A percentile compares a stretch with the other conserved stretches of the same genome.
phyloP scores from a whole-genome alignment of 1,139 yeast genomes.

The Taphrina communis region DNA sequence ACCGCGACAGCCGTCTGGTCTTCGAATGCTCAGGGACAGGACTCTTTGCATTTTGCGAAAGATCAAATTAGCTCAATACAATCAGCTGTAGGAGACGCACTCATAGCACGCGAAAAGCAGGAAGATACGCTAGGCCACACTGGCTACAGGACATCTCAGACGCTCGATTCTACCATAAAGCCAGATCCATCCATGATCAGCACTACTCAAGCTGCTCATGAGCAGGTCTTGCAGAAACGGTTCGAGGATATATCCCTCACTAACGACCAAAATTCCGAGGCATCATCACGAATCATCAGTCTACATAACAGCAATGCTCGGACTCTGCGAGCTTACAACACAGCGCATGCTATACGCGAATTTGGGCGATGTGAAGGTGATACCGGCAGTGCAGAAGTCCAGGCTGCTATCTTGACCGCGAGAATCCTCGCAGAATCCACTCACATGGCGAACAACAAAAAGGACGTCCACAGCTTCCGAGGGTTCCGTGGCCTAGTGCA shows the following conservation, averaged over 20 bases:
- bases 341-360: conserved; percentile 71
- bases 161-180: conserved; percentile 1
- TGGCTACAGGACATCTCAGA: background rate
- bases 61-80: conserved; percentile 15
- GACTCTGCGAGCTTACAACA: conserved; percentile 67
- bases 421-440: conserved; percentile 76
- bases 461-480: conserved; percentile 75
- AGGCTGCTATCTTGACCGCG: conserved; percentile 86
- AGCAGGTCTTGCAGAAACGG: conserved; percentile 10
- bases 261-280: conserved; percentile 65
- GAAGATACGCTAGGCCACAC: conserved; percentile 6
- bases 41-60: conserved; percentile 5
- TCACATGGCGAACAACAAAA: conserved; percentile 73
- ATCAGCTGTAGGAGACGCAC: conserved; percentile 11
- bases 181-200: background rate
- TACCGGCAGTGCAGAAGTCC: conserved; percentile 93
- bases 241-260: conserved; percentile 3
- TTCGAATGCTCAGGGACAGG: conserved; percentile 6
- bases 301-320: conserved; percentile 70
- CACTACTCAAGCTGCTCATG: conserved; percentile 7
- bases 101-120: conserved; percentile 7
- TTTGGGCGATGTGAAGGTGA: conserved; percentile 86
- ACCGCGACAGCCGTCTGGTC: conserved; percentile 31
- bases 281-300: conserved; percentile 72
- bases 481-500: conserved; percentile 80